Evolutionary conservation across 2,329 filamentous ascomycete genomes (phyloP).

Genomic region (Mycosphaerella arachidis): DNA sequence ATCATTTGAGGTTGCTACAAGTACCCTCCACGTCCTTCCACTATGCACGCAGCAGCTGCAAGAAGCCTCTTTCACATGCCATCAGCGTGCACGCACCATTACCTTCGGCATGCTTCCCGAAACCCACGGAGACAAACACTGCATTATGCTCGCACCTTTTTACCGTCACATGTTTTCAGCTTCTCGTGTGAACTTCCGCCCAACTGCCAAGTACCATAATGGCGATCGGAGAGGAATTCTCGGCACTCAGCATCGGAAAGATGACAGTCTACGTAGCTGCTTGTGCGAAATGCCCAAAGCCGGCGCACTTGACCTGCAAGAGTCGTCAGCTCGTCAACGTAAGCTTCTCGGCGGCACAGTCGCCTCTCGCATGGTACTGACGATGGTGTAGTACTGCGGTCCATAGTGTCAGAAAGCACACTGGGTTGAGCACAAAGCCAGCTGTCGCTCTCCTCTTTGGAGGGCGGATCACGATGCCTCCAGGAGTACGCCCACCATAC

Average conservation of each 20-base stretch:
- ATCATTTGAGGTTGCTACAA: no score
- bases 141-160: neutral
- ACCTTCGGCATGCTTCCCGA: neutral
- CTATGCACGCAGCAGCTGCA: neutral
- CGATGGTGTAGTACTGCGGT: conserved; percentile 28
- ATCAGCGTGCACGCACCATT: neutral
- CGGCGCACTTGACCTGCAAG: neutral
- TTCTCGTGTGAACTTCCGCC: neutral
- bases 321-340: neutral
- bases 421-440: conserved; percentile 27
- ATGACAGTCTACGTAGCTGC: neutral
- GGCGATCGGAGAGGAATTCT: neutral
- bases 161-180: neutral
- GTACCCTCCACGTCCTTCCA: neutral
- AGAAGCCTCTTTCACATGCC: neutral
- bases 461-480: no score
- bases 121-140: neutral
- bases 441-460: conserved; percentile 29
- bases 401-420: conserved; percentile 29
- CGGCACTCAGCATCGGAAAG: neutral
- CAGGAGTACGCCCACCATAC: no score
- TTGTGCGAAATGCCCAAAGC: neutral
- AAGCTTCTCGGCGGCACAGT: neutral
- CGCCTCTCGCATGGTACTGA: neutral
- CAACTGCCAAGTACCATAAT: neutral